Conservation (phyloP, 352 stramenopile genomes). For the Pythium volutum region DNA sequence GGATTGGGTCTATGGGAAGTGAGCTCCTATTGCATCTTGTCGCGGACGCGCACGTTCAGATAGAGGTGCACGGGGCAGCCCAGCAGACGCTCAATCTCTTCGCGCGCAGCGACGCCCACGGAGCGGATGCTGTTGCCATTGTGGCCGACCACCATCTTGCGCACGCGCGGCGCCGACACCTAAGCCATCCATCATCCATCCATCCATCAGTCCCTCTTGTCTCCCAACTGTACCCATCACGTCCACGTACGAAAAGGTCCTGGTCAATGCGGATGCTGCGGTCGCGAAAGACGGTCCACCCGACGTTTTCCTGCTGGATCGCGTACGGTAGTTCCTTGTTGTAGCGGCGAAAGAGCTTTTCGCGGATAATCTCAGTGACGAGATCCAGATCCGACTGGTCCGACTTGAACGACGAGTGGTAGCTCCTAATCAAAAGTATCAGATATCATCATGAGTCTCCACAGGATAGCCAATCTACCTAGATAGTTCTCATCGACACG, state of each 20-base stretch:
- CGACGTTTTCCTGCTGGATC: constrained; percentile 81
- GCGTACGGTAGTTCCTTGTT: constrained; percentile 85
- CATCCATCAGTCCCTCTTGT: too few species aligned
- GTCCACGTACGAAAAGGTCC: constrained; percentile 77
- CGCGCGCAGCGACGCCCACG: constrained; percentile 63
- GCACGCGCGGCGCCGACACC: constrained; percentile 69
- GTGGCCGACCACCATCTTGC: constrained; percentile 77
- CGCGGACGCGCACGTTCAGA: constrained; percentile 78
- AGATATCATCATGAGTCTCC: neutral
- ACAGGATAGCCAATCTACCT: too few species aligned
- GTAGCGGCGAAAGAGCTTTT: constrained; percentile 85
- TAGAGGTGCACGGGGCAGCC: constrained; percentile 78
- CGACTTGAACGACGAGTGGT: constrained; percentile 85
- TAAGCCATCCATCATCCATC: too few species aligned
- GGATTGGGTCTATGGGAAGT: neutral
- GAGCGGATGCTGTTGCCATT: constrained; percentile 77
- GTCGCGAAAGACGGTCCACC: constrained; percentile 86
- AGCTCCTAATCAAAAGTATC: constrained; percentile 44
- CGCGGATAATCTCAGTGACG: constrained; percentile 85
- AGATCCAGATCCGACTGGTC: constrained; percentile 79
- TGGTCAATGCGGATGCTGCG: constrained; percentile 86
- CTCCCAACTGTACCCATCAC: neutral
- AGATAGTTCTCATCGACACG: too few species aligned
- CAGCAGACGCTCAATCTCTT: constrained; percentile 75
- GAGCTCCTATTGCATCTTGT: constrained; percentile 4